These are phyloP conservation scores for Yamagishiella unicocca DNA, from an alignment of 139 green algal species.

Conservation along the genomic window DNA sequence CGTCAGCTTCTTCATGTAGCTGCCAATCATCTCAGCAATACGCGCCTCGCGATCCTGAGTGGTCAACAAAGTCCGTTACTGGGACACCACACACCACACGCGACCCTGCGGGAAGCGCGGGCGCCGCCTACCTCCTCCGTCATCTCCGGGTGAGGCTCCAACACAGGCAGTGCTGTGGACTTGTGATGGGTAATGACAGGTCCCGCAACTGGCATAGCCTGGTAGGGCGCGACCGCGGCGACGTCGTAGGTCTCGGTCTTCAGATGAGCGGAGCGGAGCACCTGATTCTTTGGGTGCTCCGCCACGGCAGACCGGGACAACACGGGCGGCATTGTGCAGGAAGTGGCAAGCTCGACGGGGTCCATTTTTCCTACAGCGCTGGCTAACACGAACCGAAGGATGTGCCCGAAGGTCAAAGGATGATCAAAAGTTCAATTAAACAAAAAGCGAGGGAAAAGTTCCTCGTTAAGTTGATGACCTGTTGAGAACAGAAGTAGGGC, in stretches of 20 bases:
- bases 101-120: neutral
- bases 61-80: neutral
- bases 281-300: neutral
- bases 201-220: conserved; percentile 82
- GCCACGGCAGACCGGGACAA: neutral
- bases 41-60: conserved; percentile 77
- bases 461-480: too few species aligned
- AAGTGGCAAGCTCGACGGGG: conserved; percentile 47
- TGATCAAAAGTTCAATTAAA: neutral
- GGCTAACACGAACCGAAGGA: too few species aligned
- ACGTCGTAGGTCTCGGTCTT: conserved; percentile 46
- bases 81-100: neutral
- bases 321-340: conserved; percentile 40
- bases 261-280: conserved; percentile 47
- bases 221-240: conserved; percentile 78
- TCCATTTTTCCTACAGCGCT: conserved; percentile 7
- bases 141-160: conserved; percentile 67
- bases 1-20: conserved; percentile 86
- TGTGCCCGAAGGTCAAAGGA: neutral
- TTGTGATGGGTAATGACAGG: conserved; percentile 79
- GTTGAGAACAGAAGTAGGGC: too few species aligned
- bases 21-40: conserved; percentile 77
- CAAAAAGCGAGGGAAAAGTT: too few species aligned
- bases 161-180: conserved; percentile 71
- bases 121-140: conserved; percentile 64